phyloP scores from a whole-genome alignment of 768 basidiomycete genomes.

The Polyporus arcularius region DNA sequence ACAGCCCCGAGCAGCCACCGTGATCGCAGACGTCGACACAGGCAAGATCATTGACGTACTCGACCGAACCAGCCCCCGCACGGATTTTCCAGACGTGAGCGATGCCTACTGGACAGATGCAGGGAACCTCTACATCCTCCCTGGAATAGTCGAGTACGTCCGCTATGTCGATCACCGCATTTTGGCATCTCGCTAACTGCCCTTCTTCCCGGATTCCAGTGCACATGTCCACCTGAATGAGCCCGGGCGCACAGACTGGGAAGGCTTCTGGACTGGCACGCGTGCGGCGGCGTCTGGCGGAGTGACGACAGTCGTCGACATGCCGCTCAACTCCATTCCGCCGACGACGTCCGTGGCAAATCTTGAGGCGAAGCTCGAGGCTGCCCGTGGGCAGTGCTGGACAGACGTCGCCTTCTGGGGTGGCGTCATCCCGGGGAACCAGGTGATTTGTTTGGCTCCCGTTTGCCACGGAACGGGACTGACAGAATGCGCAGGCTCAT shows the following conservation, averaged over 20 bases:
- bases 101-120: slow-evolving; percentile 37
- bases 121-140: slow-evolving; percentile 44
- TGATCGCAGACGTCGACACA: slow-evolving; percentile 39
- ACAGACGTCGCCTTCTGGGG: slow-evolving; percentile 94
- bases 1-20: slow-evolving; percentile 37
- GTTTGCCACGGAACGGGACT: background rate
- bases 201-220: slow-evolving; percentile 38
- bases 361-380: slow-evolving; percentile 67
- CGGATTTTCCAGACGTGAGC: slow-evolving; percentile 24
- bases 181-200: background rate
- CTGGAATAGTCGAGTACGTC: slow-evolving; percentile 57
- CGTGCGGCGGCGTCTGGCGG: slow-evolving; percentile 89
- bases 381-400: slow-evolving; percentile 72
- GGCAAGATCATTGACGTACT: slow-evolving; percentile 44
- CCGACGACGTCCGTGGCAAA: slow-evolving; percentile 88
- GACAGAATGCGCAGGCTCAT: slow-evolving; percentile 48
- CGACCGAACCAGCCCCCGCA: slow-evolving; percentile 12
- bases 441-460: slow-evolving; percentile 42
- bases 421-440: slow-evolving; percentile 90
- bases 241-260: slow-evolving; percentile 92
- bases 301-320: slow-evolving; percentile 94
- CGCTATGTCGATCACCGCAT: background rate
- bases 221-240: slow-evolving; percentile 94
- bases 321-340: slow-evolving; percentile 97
- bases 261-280: slow-evolving; percentile 92